A percentile compares a stretch with the other conserved stretches of the same genome.
These are phyloP conservation scores for Trichosanthes truncata DNA, from an alignment of 306 rosid genomes.

Conservation along the genomic window DNA sequence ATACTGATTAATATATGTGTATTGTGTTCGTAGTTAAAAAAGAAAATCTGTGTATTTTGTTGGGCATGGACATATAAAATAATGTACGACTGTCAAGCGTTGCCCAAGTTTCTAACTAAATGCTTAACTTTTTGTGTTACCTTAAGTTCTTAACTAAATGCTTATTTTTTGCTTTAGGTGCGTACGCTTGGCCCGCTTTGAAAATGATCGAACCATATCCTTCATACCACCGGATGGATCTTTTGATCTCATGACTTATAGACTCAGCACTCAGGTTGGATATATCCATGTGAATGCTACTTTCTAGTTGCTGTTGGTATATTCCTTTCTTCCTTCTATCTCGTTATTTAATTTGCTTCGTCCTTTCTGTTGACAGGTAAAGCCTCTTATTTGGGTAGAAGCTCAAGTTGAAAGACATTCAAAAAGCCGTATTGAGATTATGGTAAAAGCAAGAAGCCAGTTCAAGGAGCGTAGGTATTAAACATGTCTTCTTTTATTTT, in stretches of 20 bases:
- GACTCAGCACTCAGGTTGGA: conserved; percentile 88
- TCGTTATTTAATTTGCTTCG: background rate
- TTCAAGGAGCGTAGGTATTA: conserved; percentile 95
- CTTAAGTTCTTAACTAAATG: conserved; percentile 17
- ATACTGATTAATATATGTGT: background rate
- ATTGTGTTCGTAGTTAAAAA: background rate
- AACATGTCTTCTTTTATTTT: background rate
- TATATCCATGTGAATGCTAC: conserved; percentile 1
- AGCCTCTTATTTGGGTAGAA: conserved; percentile 95
- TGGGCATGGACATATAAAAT: conserved; percentile 6
- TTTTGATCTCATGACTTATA: conserved; percentile 97
- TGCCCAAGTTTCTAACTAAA: conserved; percentile 14
- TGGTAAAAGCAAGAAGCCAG: conserved; percentile 95
- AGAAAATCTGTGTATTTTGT: background rate
- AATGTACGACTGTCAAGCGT: background rate
- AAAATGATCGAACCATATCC: conserved; percentile 96
- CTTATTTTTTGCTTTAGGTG: conserved; percentile 48
- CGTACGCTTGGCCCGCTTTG: conserved; percentile 98
- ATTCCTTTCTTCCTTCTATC: background rate
- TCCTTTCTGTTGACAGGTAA: conserved; percentile 49
- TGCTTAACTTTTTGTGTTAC: conserved; percentile 2
- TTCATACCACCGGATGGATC: conserved; percentile 97
- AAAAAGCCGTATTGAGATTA: conserved; percentile 85
- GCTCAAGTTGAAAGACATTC: conserved; percentile 95
- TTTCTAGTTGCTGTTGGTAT: background rate